Conservation (phyloP, 2,329 filamentous ascomycete species). For the Pseudocercospora eumusae region DNA sequence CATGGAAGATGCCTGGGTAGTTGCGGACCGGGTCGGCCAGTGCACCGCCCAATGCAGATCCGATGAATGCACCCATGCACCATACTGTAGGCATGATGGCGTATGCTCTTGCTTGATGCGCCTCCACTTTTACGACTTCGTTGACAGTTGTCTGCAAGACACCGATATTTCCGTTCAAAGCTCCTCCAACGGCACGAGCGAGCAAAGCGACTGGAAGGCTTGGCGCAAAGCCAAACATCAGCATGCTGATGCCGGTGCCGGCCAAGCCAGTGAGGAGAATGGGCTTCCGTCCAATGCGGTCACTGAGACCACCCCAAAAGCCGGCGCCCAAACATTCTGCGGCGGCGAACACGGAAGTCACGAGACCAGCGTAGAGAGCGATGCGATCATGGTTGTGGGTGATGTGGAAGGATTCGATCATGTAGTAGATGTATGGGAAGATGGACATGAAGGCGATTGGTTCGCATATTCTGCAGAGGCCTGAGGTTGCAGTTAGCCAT, state of each 20-base stretch:
- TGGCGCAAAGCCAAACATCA: constrained; percentile 86
- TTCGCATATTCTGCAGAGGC: constrained; percentile 88
- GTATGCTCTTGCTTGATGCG: constrained; percentile 91
- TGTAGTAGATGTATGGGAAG: constrained; percentile 97
- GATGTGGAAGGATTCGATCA: constrained; percentile 89
- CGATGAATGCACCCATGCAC: constrained; percentile 95
- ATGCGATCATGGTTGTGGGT: constrained; percentile 77
- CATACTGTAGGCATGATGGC: constrained; percentile 98
- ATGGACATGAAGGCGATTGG: constrained; percentile 99
- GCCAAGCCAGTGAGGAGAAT: constrained; percentile 85
- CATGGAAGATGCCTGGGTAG: constrained; percentile 72
- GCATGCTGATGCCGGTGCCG: constrained; percentile 88
- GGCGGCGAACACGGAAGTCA: constrained; percentile 93
- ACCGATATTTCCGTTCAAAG: constrained; percentile 95
- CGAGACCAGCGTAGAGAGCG: constrained; percentile 90
- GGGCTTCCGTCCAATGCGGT: constrained; percentile 88
- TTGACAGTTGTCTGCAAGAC: constrained; percentile 94
- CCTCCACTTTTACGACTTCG: constrained; percentile 87
- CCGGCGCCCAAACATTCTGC: constrained; percentile 92
- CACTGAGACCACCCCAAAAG: constrained; percentile 90
- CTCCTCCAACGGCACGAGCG: constrained; percentile 82
- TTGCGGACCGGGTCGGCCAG: constrained; percentile 82
- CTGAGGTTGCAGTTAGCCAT: constrained; percentile 23
- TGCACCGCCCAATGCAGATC: constrained; percentile 85
- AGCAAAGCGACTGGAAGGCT: constrained; percentile 80